Base-by-base conservation (phyloP, 352 stramenopile species). In the Plasmopara halstedii region DNA sequence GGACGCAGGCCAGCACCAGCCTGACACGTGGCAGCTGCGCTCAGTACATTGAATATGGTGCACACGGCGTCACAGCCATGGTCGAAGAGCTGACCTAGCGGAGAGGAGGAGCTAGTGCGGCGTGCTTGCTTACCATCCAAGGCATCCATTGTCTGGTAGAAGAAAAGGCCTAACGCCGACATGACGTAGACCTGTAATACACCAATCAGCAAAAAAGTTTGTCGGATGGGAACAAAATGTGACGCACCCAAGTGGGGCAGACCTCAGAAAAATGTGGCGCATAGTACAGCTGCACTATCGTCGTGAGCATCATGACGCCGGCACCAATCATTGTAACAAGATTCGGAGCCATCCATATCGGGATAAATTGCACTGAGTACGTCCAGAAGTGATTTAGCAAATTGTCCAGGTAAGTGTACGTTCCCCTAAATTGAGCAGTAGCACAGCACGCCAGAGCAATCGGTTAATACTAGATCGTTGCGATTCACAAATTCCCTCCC, bases 41-140 rank as follows among this genome's bases (percentile, higher is more conserved):
- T 87, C 14, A 91, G 50, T 27, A 88, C 74, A 54, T 87, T 93
- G 23, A 94, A 78, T 15, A 89, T 51, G 25, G 82, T 85, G 63
- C 77, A 88, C 10, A 91, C 44, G n/a, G 82, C 82, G 43, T 93
- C 82, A 46, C 82, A 93, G 37, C 82, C 96, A 75, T 99, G 97
- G 70, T 99, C 97, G 62, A 99, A 99, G 31, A 99, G 70, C 61
- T 99, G 84, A 2, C 97, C 97, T 20, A 99, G 67, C 6, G 97
- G 94, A 32, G 92, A 98, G 8, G 82, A 97, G 13, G 79, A 88
- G 36, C 73, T 70, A 14, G 96, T 99, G 53, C 90, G 86, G 13
- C 96, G 84, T 27, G 97, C 95, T 69, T 99, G 96, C 73, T 99
- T 99, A 43, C 97, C 97, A 64, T 99, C 97, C 62, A 99, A 95